Evolutionary conservation across 805 yeast genomes (phyloP).

Genomic region (Geotrichum ghanense): DNA sequence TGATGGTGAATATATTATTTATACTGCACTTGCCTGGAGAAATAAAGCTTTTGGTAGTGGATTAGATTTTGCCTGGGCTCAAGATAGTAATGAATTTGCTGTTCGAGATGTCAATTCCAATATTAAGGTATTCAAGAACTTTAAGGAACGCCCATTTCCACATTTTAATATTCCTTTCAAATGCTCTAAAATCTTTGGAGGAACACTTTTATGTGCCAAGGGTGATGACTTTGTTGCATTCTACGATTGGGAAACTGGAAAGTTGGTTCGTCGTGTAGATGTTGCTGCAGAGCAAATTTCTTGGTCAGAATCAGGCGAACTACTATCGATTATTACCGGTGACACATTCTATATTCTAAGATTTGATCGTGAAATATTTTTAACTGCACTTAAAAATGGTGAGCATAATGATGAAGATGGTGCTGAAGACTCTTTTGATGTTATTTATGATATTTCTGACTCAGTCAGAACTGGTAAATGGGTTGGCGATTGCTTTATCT

Average conservation of each 20-base stretch:
- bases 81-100: constrained; percentile 80
- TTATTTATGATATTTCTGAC: constrained; percentile 72
- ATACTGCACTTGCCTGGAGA: constrained; percentile 97
- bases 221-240: constrained; percentile 78
- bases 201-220: constrained; percentile 77
- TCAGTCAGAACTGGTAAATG: constrained; percentile 80
- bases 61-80: constrained; percentile 88
- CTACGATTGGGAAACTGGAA: constrained; percentile 89
- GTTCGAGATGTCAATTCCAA: constrained; percentile 56
- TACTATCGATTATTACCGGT: constrained; percentile 60
- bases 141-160: constrained; percentile 61
- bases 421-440: constrained; percentile 76
- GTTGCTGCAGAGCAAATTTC: constrained; percentile 68
- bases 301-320: constrained; percentile 92
- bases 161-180: constrained; percentile 56
- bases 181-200: constrained; percentile 76
- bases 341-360: constrained; percentile 71
- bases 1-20: constrained; percentile 93
- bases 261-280: constrained; percentile 77
- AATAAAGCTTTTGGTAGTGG: constrained; percentile 88
- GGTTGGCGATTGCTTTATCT: constrained; percentile 95
- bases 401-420: constrained; percentile 66
- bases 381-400: constrained; percentile 48
- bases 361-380: constrained; percentile 57
- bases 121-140: constrained; percentile 69